Evolutionary conservation across 345 rosid genomes (phyloP), one percentile per base, ranked within the genome.

Genomic region (Moricandia moricandioides): DNA sequence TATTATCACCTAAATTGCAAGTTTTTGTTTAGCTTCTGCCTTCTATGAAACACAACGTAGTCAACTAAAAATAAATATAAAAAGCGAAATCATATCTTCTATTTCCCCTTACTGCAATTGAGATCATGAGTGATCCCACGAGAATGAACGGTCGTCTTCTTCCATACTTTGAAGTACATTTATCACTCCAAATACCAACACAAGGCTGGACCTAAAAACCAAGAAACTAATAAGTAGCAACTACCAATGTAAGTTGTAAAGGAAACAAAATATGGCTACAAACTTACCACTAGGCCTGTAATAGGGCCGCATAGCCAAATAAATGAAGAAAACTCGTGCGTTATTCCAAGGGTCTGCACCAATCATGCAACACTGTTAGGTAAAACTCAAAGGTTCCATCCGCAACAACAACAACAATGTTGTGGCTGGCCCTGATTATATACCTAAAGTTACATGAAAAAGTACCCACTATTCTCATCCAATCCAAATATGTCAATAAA

Each of bases 301-400:
- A 95, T 89, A 1, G 97, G 99, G 65, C 99, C 98, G 34, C 99
- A 95, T 5, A 95, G 91, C 98, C 98, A 91, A 83, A 95, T 95
- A 74, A 90, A 95, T 1, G 99, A 95, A 67, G 99, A 90, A 83
- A 95, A 95, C 14, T 97, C 97, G 68, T 95, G 99, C 31, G 82
- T 79, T 21, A 90, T 88, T 64, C 99, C 98, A 69, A 95, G 97
- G 16, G 97, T 95, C 99, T 95, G 97, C 88, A 88, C 34, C 27
- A 76, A 81, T 33, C 66, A 79, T 26, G 81, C 52, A 79, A 70
- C 26, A 65, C 24, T 33, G 57, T 73, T 71, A 79, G 72, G 59
- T 24, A n/a, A 62, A 68, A 16, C 72, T 67, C 77, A 65, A 77
- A 55, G 47, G 11, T 40, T 63, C 62, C 62, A 64, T 64, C 14